Conservation (phyloP, 345 rosid species). For the Lepidium africanum region DNA sequence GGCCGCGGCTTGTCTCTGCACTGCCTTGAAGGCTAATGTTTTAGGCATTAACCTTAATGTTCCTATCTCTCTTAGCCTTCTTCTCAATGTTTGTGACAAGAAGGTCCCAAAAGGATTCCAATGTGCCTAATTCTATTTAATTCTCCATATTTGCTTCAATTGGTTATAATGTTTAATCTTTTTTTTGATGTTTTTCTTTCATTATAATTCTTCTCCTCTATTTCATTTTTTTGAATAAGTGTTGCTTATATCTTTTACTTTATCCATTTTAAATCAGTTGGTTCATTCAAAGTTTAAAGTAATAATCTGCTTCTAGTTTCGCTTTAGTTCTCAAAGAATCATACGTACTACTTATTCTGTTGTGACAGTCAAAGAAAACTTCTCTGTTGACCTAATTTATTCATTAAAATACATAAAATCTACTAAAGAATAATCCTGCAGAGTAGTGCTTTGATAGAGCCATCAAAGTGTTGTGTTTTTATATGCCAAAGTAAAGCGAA, state of each 20-base stretch:
- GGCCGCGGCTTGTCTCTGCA: slow-evolving; percentile 65
- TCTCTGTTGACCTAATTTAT: background rate
- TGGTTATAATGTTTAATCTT: background rate
- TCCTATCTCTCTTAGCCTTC: slow-evolving; percentile 47
- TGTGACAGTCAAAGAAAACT: background rate
- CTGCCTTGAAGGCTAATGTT: slow-evolving; percentile 49
- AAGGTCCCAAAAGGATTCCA: slow-evolving; percentile 29
- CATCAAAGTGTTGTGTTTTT: no score
- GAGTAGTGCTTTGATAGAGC: no score
- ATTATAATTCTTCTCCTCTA: background rate
- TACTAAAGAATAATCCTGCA: background rate
- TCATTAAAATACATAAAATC: background rate
- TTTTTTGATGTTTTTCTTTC: background rate
- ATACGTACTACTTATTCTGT: background rate
- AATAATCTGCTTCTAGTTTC: background rate
- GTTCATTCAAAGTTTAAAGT: background rate
- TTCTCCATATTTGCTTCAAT: background rate
- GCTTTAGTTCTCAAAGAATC: background rate
- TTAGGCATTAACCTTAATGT: slow-evolving; percentile 42
- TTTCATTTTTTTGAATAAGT: background rate
- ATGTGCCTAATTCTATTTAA: background rate
- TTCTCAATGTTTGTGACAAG: slow-evolving; percentile 50
- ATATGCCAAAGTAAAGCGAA: no score
- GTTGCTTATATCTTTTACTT: background rate
- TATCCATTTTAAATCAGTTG: background rate